Base-by-base conservation (phyloP, 495 filamentous ascomycete genomes). In the Cercophora sp. region DNA sequence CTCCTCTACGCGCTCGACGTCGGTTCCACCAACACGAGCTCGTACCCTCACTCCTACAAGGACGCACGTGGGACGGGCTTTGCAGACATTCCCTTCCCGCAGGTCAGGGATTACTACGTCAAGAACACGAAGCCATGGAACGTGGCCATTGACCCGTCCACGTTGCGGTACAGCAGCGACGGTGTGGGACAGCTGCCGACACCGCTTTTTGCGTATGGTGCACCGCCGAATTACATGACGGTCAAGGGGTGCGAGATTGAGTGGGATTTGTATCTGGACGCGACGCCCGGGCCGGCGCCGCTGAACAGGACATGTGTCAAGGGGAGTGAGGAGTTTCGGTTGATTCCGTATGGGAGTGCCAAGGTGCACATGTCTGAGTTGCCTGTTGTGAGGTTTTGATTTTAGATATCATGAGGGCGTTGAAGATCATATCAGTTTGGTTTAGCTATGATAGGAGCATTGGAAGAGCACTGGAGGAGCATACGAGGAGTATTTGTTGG, bases 321-420 rank as follows among this genome's bases (percentile, higher is more conserved):
- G 19, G 51, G 11, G 39, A 69, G 46, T 58, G 70, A 55, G 59
- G 66, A 24, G 67, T 74, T 65, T 42, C 70, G 59, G 29, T 58
- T 85, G 23, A 70, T 77, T 50, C 82, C 82, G 22, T 82, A 81
- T 63, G 81, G 75, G 4, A 72, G 70, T 55, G 74, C 77, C 41
- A 83, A 83, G 67, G 55, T 81, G 40, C 80, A 81, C 62, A 82
- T 84, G 72, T 75, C 76, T 10, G 77, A 84, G 54, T 61, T 85
- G 48, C 81, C 82, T 8, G 41, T 60, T 15, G 54, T 71, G 18
- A 24, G 55, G 43, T 22, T 64, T 1, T 52, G 18, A 31, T 32
- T 18, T 34, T 43, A 32, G 36, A n/a, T 39, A 19, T 15, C 36
- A 39, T 39, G 18, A 2, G 8, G 5, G 36, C 16, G 8, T 39